Conservation (phyloP, 345 rosid species). For the Triadica sebifera region DNA sequence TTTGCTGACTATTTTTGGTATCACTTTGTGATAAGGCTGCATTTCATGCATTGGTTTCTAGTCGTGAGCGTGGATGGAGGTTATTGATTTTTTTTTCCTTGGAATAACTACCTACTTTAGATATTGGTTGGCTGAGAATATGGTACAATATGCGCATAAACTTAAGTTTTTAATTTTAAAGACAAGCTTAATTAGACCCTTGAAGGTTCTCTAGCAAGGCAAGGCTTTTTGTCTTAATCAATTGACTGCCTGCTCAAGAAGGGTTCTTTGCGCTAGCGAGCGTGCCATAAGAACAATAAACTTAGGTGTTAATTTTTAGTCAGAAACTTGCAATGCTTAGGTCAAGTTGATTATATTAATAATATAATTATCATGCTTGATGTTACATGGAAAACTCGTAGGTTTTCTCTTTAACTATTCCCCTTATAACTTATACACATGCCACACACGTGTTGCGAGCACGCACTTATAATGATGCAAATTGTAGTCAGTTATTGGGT, state of each 20-base stretch:
- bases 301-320: too few relatives aligned
- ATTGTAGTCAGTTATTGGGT: too few relatives aligned
- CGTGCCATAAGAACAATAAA: too few relatives aligned
- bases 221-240: constrained; percentile 5
- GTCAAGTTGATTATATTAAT: too few relatives aligned
- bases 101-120: constrained; percentile 2
- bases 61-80: constrained; percentile 19
- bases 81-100: constrained; percentile 22
- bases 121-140: constrained; percentile 15
- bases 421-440: too few relatives aligned
- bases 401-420: too few relatives aligned
- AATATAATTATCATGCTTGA: too few relatives aligned
- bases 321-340: too few relatives aligned
- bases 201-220: background rate
- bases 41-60: constrained; percentile 14
- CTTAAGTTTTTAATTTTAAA: constrained; percentile 8
- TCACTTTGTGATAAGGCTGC: constrained; percentile 26
- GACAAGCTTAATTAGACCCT: constrained; percentile 1
- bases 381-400: too few relatives aligned
- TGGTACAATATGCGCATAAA: constrained; percentile 8
- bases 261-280: too few relatives aligned
- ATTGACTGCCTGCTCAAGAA: background rate
- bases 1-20: constrained; percentile 35
- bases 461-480: too few relatives aligned
- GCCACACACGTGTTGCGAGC: too few relatives aligned